These are phyloP conservation scores for Mortierella sp. DNA, from an alignment of 371 early-diverging fungal genomes.

Conservation along the genomic window DNA sequence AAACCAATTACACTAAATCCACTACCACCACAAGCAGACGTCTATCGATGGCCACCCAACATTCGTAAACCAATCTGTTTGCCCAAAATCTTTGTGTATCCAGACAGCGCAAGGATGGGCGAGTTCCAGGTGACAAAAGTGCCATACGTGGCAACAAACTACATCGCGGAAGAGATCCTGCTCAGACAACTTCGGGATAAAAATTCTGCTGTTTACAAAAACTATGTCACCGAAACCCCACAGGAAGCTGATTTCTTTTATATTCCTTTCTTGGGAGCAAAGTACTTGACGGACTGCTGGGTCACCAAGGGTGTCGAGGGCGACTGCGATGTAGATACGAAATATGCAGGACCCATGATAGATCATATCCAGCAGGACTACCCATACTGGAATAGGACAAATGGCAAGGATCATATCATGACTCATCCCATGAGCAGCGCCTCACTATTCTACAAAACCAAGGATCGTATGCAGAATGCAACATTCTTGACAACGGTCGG, in stretches of 20 bases:
- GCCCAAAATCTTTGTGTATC: conserved; percentile 71
- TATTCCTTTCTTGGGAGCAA: conserved; percentile 70
- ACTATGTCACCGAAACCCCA: conserved; percentile 66
- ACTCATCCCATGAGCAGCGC: conserved; percentile 69
- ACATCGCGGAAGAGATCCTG: conserved; percentile 21
- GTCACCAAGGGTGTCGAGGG: conserved; percentile 32
- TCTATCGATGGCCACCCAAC: conserved; percentile 60
- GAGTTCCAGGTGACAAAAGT: conserved; percentile 20
- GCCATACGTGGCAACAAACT: conserved; percentile 1
- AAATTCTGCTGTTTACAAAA: conserved; percentile 57
- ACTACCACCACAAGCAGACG: conserved; percentile 9
- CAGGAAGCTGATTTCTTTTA: conserved; percentile 68
- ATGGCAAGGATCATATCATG: conserved; percentile 65
- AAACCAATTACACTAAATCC: conserved; percentile 28
- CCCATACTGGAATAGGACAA: conserved; percentile 66
- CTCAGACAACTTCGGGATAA: conserved; percentile 59
- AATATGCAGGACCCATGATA: conserved; percentile 68
- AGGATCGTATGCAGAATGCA: conserved; percentile 60
- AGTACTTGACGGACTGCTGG: conserved; percentile 65
- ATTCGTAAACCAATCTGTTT: conserved; percentile 62
- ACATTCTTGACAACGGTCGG: conserved; percentile 67
- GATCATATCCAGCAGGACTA: conserved; percentile 61
- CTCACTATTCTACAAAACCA: conserved; percentile 62
- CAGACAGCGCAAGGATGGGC: conserved; percentile 33
- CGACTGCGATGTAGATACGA: conserved; percentile 64